phyloP scores from a whole-genome alignment of 257 asterid species.

The Verbena officinalis region DNA sequence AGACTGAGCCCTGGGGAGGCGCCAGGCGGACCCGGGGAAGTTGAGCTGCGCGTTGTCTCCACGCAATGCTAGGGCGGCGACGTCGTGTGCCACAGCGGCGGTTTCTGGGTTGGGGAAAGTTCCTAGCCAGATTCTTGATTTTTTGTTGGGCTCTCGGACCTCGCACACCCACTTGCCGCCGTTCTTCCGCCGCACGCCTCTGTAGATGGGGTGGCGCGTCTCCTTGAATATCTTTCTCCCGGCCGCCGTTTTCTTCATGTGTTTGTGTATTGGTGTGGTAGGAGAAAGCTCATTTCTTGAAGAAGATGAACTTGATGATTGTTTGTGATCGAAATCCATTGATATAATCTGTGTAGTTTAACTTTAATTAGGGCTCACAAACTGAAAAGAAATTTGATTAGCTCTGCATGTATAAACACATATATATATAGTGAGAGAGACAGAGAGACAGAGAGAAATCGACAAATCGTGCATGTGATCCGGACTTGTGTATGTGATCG shows the following conservation, averaged over 20 bases:
- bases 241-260: constrained; percentile 28
- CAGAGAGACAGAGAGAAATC: too few relatives aligned
- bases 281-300: not conserved
- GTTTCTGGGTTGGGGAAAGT: constrained; percentile 51
- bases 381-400: not conserved
- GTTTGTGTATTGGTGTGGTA: not conserved
- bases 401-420: too few relatives aligned
- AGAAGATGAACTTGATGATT: constrained; percentile 10
- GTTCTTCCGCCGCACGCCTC: constrained; percentile 37
- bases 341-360: not conserved
- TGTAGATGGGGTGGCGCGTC: constrained; percentile 41
- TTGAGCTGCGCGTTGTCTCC: constrained; percentile 42
- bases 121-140: constrained; percentile 57
- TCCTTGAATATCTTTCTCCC: constrained; percentile 34
- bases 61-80: constrained; percentile 52
- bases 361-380: too few relatives aligned
- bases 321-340: constrained; percentile 12
- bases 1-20: constrained; percentile 41
- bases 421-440: too few relatives aligned
- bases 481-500: too few relatives aligned
- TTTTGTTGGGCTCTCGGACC: constrained; percentile 47
- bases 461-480: too few relatives aligned
- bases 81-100: constrained; percentile 66
- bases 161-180: constrained; percentile 31
- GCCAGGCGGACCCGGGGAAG: constrained; percentile 34